phyloP scores from a whole-genome alignment of 2,329 filamentous ascomycete genomes.

The Talaromyces rugulosus region DNA sequence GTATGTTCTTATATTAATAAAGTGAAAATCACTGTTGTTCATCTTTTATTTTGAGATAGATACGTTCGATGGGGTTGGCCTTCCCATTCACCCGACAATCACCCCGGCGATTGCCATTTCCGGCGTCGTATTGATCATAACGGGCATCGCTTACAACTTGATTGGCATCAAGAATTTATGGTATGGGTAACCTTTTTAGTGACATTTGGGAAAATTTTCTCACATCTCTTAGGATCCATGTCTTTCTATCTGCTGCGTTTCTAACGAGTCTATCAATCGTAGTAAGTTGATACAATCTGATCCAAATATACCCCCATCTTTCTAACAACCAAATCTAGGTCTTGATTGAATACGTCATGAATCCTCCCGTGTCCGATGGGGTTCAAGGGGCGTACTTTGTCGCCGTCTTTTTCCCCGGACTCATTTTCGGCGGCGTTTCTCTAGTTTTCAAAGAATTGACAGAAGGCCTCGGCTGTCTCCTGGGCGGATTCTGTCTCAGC shows the following conservation, averaged over 20 bases:
- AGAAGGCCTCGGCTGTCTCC: slow-evolving; percentile 76
- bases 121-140: slow-evolving; percentile 69
- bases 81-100: slow-evolving; percentile 70
- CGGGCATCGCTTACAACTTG: slow-evolving; percentile 67
- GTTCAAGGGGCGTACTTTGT: slow-evolving; percentile 85
- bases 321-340: slow-evolving; percentile 39
- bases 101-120: slow-evolving; percentile 79
- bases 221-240: slow-evolving; percentile 53
- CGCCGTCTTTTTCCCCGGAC: slow-evolving; percentile 67
- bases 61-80: slow-evolving; percentile 25
- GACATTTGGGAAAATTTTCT: neutral
- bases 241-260: slow-evolving; percentile 75
- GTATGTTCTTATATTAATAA: neutral
- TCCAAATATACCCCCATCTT: neutral
- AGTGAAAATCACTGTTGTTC: neutral
- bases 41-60: slow-evolving; percentile 13
- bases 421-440: slow-evolving; percentile 68
- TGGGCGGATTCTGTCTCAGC: slow-evolving; percentile 77
- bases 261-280: slow-evolving; percentile 68
- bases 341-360: slow-evolving; percentile 85
- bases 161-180: slow-evolving; percentile 78
- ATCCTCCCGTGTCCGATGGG: slow-evolving; percentile 66
- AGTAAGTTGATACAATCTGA: slow-evolving; percentile 30
- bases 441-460: slow-evolving; percentile 80
- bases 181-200: slow-evolving; percentile 26